Conservation (phyloP, 179 eudicot genomes). For the Silene noctiflora region DNA sequence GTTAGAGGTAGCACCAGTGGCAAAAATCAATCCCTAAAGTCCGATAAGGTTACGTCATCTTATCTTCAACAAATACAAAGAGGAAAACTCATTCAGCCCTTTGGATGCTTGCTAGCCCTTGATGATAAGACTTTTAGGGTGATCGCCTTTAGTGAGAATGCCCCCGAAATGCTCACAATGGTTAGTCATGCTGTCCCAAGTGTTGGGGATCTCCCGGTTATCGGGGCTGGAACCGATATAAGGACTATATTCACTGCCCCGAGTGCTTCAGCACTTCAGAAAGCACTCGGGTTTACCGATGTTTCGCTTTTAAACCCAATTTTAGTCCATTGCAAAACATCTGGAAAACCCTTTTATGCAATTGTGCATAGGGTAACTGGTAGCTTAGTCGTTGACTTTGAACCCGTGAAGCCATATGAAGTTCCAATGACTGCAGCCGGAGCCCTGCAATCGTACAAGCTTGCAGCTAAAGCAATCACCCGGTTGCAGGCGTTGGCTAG, state of each 20-base stretch:
- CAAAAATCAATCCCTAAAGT: constrained; percentile 38
- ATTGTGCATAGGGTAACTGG: constrained; percentile 85
- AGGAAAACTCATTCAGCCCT: constrained; percentile 82
- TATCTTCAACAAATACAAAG: constrained; percentile 90
- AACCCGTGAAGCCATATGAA: constrained; percentile 93
- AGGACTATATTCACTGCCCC: constrained; percentile 75
- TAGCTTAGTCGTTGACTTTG: constrained; percentile 80
- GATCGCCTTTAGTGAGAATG: constrained; percentile 83
- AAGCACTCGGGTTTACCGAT: constrained; percentile 82
- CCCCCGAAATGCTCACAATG: constrained; percentile 97
- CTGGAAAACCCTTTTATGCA: constrained; percentile 96
- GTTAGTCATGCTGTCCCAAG: constrained; percentile 87
- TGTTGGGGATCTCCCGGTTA: constrained; percentile 70
- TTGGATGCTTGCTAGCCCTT: constrained; percentile 85
- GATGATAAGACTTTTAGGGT: constrained; percentile 78
- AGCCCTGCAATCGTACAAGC: constrained; percentile 90
- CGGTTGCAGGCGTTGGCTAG: constrained; percentile 76
- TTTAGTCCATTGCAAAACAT: constrained; percentile 85
- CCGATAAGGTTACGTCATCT: constrained; percentile 72
- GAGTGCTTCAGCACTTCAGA: constrained; percentile 73
- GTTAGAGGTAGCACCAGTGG: constrained; percentile 39
- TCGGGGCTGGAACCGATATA: constrained; percentile 80
- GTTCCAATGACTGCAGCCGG: constrained; percentile 98
- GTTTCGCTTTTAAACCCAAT: constrained; percentile 84
- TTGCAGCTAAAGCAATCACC: constrained; percentile 89